Evolutionary conservation across 768 basidiomycete genomes (phyloP), one percentile per base, ranked within the genome.

Genomic region (Suillus discolor): DNA sequence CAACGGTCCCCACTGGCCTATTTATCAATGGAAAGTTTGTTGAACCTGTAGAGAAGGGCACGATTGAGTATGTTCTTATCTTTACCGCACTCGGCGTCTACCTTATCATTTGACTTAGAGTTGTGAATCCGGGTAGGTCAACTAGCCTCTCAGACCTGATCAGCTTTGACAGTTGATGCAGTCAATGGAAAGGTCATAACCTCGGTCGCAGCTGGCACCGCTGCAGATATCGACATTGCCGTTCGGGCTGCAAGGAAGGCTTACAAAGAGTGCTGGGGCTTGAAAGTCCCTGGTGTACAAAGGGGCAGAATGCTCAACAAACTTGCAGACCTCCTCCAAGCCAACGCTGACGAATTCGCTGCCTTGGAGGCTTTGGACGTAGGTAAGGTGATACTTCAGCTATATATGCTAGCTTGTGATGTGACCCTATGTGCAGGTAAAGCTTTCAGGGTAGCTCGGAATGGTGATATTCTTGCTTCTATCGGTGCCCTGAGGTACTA

Each of bases 341-440:
- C 79, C 62, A 75, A 86, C 73, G 71, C 71, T 15, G 82, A 82
- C 13, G 79, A 80, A 62, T 74, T 89, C 20, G 75, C 83, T 13
- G 85, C 83, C 20, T 73, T 89, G 51, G 87, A 88, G 71, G 77
- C 82, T 34, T 67, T 85, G 57, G 82, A 88, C 72, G 82, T 83
- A 65, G 75, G 79, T 82, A 55, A 64, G 78, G 55, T 69, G 34
- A 41, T 28, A 20, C 25, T 60, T 66, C 57, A 18, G 11, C 25
- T 9, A 62, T 44, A 34, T 36, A 2, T 55, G 8, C 31, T 39
- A 25, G 13, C 11, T 55, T 8, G 34, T 61, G 18, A 25, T 15
- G 6, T 6, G 13, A 62, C 4, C 9, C 20, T 15, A 11, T n/a
- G 12, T 6, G 6, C 84, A 80, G 86, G 86, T 83, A 80, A 71